Base-by-base conservation (phyloP, 306 rosid genomes). In the Cyclanthera cordifolia region DNA sequence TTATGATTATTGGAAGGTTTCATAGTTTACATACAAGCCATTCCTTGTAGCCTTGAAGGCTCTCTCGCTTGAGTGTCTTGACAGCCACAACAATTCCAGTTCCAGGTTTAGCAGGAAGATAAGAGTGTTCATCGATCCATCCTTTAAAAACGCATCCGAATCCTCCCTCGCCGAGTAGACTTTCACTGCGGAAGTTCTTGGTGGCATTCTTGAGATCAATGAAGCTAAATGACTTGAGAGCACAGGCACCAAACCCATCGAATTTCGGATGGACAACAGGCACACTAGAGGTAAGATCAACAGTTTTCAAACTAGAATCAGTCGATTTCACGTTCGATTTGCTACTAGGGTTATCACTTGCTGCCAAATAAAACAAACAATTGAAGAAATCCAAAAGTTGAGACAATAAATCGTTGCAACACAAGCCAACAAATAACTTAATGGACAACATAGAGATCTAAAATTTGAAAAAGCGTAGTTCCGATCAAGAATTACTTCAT, bases 21-120 rank as follows among this genome's bases (percentile, higher is more conserved):
- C 55, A 50, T 41, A 24, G 69, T 74, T 58, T 45, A 82, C 97
- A 12, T 81, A 92, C 96, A 59, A 92, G 96, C 96, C 98, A 92
- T 79, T 92, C 96, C 75, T 83, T 85, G 89, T 92, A 95, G 34
- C 98, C 96, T 79, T 89, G 96, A 82, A 87, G 90, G 83, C 98
- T 87, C 77, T 86, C 96, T 70, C 80, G 85, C 75, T 89, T 92
- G 79, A 92, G 98, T 41, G 73, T 82, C 86, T 92, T 92, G 74
- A 92, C 81, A 49, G 96, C 98, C 51, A 89, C 98, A 50, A 89
- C 90, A 45, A 84, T 83, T 60, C 98, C 98, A 14, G 79, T 80
- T 45, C 98, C 98, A 13, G 95, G 96, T 84, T 39, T 92, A n/a
- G 95, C 75, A 9, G 98, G 96, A 69, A 90, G 85, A 4, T 69